Evolutionary conservation across 495 filamentous ascomycete genomes (phyloP).

Genomic region (Xylaria cubensis): DNA sequence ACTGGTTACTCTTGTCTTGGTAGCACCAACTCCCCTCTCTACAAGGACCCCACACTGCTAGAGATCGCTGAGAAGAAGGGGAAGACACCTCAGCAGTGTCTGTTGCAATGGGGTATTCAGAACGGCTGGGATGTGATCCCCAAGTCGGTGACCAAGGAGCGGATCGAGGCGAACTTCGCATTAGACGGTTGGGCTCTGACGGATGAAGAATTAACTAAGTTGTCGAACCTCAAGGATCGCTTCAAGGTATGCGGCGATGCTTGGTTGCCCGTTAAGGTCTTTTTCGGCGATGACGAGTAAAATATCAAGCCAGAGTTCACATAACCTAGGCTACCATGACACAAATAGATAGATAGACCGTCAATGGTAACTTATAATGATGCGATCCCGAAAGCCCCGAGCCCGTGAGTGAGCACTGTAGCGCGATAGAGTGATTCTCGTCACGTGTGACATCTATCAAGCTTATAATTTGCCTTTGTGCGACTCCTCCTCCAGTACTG

Average conservation of each 20-base stretch:
- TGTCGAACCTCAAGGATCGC: constrained; percentile 68
- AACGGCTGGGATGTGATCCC: constrained; percentile 78
- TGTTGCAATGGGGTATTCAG: constrained; percentile 72
- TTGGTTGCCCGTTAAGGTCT: constrained; percentile 80
- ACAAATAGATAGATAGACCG: constrained; percentile 30
- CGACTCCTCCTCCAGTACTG: constrained; percentile 58
- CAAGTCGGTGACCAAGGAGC: constrained; percentile 67
- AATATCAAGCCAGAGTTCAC: constrained; percentile 13
- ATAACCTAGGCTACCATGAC: constrained; percentile 18
- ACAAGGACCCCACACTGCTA: constrained; percentile 66
- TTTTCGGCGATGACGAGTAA: constrained; percentile 86
- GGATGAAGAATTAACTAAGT: constrained; percentile 65
- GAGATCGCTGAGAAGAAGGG: constrained; percentile 69
- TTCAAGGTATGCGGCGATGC: constrained; percentile 76
- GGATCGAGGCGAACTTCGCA: constrained; percentile 70
- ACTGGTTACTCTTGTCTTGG: constrained; percentile 75
- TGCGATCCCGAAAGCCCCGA: constrained; percentile 3
- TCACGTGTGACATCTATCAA: background rate
- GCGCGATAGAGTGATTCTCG: background rate
- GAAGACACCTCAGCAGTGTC: constrained; percentile 70
- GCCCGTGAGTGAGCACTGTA: background rate
- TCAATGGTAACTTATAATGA: constrained; percentile 26
- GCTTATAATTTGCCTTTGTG: constrained; percentile 41
- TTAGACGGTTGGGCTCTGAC: constrained; percentile 72
- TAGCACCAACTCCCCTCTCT: constrained; percentile 58